Evolutionary conservation across 2,329 filamentous ascomycete species (phyloP).

Genomic region (Aspergillus terreus): DNA sequence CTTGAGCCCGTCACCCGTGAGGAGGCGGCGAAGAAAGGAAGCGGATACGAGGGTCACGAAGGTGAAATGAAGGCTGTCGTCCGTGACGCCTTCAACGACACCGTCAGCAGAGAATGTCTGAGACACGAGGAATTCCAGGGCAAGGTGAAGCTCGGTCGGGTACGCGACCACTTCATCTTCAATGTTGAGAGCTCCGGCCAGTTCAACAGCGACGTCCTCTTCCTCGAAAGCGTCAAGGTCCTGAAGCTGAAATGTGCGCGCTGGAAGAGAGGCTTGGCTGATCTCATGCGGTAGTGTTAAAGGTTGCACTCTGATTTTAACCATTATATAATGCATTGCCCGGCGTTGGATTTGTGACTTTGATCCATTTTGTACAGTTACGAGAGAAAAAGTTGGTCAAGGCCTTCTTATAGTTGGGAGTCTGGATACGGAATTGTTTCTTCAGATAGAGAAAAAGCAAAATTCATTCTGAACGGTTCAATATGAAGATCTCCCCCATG

Average conservation of each 20-base stretch:
- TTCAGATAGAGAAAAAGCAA: constrained; percentile 23
- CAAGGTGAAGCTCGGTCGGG: constrained; percentile 88
- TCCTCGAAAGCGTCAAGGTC: constrained; percentile 81
- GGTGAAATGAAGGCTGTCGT: constrained; percentile 88
- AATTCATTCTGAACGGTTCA: constrained; percentile 16
- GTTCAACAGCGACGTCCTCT: constrained; percentile 89
- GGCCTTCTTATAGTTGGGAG: constrained; percentile 30
- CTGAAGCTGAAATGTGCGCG: constrained; percentile 75
- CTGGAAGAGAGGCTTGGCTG: constrained; percentile 43
- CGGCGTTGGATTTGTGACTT: constrained; percentile 34
- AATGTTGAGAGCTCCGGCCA: constrained; percentile 92
- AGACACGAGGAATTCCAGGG: constrained; percentile 89
- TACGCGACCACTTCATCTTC: constrained; percentile 97
- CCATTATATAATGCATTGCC: constrained; percentile 32
- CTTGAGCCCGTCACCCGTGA: constrained; percentile 67
- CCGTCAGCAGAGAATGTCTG: constrained; percentile 87
- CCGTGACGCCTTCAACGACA: constrained; percentile 83
- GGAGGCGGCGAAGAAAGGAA: constrained; percentile 59
- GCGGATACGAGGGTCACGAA: constrained; percentile 68
- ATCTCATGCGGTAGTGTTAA: constrained; percentile 37
- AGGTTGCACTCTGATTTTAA: constrained; percentile 4
- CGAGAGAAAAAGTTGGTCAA: constrained; percentile 29
- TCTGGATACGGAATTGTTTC: constrained; percentile 26
- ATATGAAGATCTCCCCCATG: constrained; percentile 12
- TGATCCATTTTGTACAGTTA: constrained; percentile 33